These are phyloP conservation scores for Acer saccharum DNA, from an alignment of 345 rosid genomes.

Conservation along the genomic window DNA sequence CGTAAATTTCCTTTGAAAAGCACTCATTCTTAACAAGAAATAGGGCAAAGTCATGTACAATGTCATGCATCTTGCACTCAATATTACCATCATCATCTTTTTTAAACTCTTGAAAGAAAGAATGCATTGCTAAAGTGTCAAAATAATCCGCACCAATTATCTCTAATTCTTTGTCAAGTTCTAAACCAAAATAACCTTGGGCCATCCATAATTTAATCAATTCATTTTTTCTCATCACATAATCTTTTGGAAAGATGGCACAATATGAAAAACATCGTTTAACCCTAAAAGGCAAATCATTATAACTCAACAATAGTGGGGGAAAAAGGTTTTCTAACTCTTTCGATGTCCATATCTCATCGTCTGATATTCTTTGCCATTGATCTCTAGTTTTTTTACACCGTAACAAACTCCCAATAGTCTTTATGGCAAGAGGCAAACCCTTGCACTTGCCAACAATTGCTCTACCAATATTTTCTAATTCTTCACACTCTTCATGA, in stretches of 20 bases:
- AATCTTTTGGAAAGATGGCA: not conserved
- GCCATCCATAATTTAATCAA: not conserved
- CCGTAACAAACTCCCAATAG: not conserved
- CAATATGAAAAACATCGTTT: not conserved
- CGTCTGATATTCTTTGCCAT: not conserved
- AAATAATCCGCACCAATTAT: not conserved
- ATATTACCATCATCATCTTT: not conserved
- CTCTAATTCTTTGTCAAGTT: not conserved
- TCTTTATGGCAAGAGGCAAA: slow-evolving; percentile 12
- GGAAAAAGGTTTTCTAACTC: not conserved
- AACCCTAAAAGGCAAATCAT: not conserved
- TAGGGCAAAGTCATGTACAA: not conserved
- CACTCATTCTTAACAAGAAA: not conserved
- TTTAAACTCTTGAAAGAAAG: not conserved
- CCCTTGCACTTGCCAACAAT: slow-evolving; percentile 13
- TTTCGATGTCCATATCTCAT: not conserved
- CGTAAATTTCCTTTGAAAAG: too few species aligned
- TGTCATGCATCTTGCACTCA: not conserved
- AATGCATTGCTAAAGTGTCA: not conserved
- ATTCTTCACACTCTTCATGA: not conserved
- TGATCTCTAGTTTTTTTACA: not conserved
- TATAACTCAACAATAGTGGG: not conserved
- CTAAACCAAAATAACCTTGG: not conserved
- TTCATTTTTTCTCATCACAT: not conserved
- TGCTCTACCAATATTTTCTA: not conserved